phyloP scores from a whole-genome alignment of 1,284 basidiomycete genomes.

The Ganoderma resinaceum region DNA sequence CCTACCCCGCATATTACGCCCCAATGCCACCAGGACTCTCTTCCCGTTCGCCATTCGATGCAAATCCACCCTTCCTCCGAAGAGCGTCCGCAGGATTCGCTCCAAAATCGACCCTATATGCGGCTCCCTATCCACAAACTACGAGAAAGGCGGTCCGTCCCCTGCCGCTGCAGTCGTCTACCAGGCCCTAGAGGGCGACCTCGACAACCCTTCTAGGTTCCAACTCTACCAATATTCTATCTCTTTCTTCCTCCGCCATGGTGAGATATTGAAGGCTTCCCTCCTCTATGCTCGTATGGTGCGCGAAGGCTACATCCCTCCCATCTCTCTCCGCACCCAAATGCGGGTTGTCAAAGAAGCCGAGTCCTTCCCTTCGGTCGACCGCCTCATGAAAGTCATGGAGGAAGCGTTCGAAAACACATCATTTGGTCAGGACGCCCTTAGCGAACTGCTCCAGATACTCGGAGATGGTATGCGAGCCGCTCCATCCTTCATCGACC shows the following conservation, averaged over 20 bases:
- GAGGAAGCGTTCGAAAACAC: conserved; percentile 39
- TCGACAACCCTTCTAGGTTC: conserved; percentile 33
- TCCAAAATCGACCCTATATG: conserved; percentile 4
- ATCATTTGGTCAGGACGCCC: conserved; percentile 46
- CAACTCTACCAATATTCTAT: conserved; percentile 43
- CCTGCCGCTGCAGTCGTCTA: conserved; percentile 29
- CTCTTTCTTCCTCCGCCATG: conserved; percentile 44
- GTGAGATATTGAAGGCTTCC: conserved; percentile 45
- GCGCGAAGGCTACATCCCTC: conserved; percentile 46
- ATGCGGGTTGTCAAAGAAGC: conserved; percentile 45
- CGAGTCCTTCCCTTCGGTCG: conserved; percentile 20
- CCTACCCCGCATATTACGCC: background rate
- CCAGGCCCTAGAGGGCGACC: conserved; percentile 13
- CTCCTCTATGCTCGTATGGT: conserved; percentile 51
- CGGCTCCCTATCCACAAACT: conserved; percentile 1
- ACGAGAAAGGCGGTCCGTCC: conserved; percentile 19
- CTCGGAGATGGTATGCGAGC: conserved; percentile 43
- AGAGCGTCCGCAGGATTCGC: background rate
- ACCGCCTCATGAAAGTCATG: conserved; percentile 37
- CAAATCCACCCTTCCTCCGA: background rate
- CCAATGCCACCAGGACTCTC: background rate
- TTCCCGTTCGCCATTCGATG: background rate
- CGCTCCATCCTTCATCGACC: conserved; percentile 41
- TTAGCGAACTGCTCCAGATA: conserved; percentile 50
- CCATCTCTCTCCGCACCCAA: conserved; percentile 47